Conservation (phyloP, 1,284 basidiomycete genomes). For the Thecaphora frezii region DNA sequence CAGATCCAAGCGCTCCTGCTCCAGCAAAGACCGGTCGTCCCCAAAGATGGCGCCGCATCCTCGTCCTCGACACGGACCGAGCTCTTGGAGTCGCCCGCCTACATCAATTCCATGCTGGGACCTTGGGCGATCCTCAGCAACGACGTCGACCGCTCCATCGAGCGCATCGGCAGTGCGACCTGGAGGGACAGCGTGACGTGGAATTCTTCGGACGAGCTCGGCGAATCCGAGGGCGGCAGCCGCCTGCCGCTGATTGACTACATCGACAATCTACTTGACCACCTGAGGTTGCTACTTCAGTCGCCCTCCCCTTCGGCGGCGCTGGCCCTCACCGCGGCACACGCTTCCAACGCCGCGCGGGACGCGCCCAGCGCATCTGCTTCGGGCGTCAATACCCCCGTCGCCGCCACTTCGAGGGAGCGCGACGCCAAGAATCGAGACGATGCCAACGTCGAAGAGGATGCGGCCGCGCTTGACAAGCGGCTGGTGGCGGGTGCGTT, state of each 20-base stretch:
- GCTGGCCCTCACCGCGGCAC: conserved; percentile 32
- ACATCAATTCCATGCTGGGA: conserved; percentile 73
- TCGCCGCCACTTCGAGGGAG: conserved; percentile 14
- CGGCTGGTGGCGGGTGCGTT: conserved; percentile 51
- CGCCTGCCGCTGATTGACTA: conserved; percentile 19
- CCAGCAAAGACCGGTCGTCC: conserved; percentile 4
- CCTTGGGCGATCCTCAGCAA: conserved; percentile 76
- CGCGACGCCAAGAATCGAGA: conserved; percentile 56
- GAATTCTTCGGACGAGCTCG: not conserved
- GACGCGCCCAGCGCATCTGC: conserved; percentile 14
- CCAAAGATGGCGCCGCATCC: not conserved
- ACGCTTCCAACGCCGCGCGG: conserved; percentile 16
- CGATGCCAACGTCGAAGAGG: conserved; percentile 55
- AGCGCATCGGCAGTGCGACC: conserved; percentile 63
- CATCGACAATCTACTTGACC: conserved; percentile 20
- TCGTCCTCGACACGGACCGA: conserved; percentile 64
- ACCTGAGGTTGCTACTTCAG: conserved; percentile 33
- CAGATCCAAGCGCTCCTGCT: conserved; percentile 73
- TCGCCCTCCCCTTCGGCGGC: conserved; percentile 37
- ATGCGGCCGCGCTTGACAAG: conserved; percentile 45
- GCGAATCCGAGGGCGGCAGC: not conserved
- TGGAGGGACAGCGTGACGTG: conserved; percentile 62
- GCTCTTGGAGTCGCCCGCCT: conserved; percentile 67
- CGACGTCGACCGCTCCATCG: conserved; percentile 72
- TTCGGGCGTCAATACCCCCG: conserved; percentile 22